Evolutionary conservation across 2,329 filamentous ascomycete species (phyloP).

Genomic region (Cladophialophora yegresii): DNA sequence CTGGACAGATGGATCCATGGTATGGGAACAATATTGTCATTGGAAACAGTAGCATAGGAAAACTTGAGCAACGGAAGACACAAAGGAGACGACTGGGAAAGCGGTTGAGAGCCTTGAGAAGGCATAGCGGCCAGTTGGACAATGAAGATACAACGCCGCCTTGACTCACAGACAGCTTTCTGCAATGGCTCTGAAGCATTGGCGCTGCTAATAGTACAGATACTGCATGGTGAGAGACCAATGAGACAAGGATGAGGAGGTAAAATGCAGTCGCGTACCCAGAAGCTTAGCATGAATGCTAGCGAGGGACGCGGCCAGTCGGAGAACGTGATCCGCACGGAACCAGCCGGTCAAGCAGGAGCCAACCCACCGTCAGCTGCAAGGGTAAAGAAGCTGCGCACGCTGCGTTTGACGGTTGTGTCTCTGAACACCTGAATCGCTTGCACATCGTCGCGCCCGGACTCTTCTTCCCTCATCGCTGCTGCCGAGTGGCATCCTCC

Average conservation of each 20-base stretch:
- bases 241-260: neutral
- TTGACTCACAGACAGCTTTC: neutral
- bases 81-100: conserved; percentile 48
- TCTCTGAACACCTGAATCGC: neutral
- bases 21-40: conserved; percentile 44
- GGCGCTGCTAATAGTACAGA: neutral
- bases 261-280: neutral
- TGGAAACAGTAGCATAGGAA: conserved; percentile 47
- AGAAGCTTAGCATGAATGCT: neutral
- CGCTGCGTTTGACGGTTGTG: neutral
- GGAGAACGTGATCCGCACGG: conserved; percentile 11
- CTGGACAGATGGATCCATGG: conserved; percentile 49
- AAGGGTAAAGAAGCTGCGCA: conserved; percentile 8
- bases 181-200: neutral
- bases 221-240: neutral
- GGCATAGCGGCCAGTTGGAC: conserved; percentile 38
- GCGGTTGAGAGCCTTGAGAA: conserved; percentile 52
- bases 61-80: conserved; percentile 46
- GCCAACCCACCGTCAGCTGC: conserved; percentile 1
- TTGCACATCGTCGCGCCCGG: neutral
- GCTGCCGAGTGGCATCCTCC: neutral
- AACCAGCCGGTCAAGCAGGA: conserved; percentile 6
- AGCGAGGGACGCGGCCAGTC: conserved; percentile 7
- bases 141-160: neutral
- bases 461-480: neutral